Base-by-base conservation (phyloP, 2,329 filamentous ascomycete species). In the Diaporthe sp. region DNA sequence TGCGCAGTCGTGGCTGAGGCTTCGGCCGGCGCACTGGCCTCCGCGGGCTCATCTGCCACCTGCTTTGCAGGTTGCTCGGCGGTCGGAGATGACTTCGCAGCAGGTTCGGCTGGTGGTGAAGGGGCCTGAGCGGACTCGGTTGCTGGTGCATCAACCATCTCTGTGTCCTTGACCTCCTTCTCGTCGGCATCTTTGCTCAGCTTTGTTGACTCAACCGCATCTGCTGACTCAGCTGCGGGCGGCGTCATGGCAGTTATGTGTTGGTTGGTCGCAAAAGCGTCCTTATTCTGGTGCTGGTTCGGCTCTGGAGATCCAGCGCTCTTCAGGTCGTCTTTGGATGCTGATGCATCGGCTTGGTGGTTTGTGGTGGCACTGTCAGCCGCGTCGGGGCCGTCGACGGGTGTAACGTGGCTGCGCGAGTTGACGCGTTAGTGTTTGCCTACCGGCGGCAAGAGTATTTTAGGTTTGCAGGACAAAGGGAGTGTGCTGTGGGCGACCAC, bases 131-230 rank as follows among this genome's bases (percentile, higher is more conserved):
- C 74, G 47, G 78, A 78, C 35, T 73, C 70, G 47, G 72, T 68
- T 42, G 72, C 69, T 42, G 78, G 78, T 50, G 78, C 80, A 73
- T 84, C 82, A 13, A 72, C 73, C 82, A 83, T 84, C 10, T 81
- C 78, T 25, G 78, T 78, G 13, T 74, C 71, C 55, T 58, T 60
- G 33, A 57, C 54, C 50, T 75, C 71, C 28, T 38, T 60, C 13
- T 75, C 72, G n/a, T n/a, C 73, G 40, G 40, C 67, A 7, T 73
- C 60, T 55, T 58, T 69, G 54, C 68, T 45, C 12, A 33, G 42
- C 72, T 76, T 64, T 8, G 69, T 55, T 30, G 71, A 33, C 42
- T 66, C 69, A 25, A 67, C 50, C 12, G 73, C 55, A 17, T 50
- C 69, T 12, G 69, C 42, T n/a, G 69, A 33, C 13, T 77, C 76